Percentiles rank a stretch among this genome's conserved stretches.
phyloP scores from a whole-genome alignment of 1,139 yeast genomes.

The Suhomyces choctaworum region DNA sequence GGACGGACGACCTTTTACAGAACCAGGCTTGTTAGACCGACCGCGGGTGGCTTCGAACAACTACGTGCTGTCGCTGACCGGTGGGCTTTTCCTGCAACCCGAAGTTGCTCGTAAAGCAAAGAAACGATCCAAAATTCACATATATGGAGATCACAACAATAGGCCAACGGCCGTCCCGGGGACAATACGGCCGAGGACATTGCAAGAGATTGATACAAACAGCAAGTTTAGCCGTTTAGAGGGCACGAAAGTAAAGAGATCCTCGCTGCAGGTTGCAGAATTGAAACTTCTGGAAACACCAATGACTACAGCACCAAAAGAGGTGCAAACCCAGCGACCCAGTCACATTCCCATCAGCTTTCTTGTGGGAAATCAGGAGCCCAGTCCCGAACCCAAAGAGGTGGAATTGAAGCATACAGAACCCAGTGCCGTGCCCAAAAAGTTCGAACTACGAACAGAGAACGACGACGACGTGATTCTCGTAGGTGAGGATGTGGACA shows the following conservation, averaged over 20 bases:
- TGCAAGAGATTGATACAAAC: slow-evolving; percentile 1
- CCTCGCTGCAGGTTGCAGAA: too few species aligned
- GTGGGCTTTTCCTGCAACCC: slow-evolving; percentile 2
- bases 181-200: slow-evolving; percentile 2
- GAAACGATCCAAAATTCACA: slow-evolving; percentile 12
- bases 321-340: not conserved
- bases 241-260: not conserved
- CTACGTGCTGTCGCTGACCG: slow-evolving; percentile 2
- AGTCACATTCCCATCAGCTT: slow-evolving; percentile 6
- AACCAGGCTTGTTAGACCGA: slow-evolving; percentile 4
- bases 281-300: not conserved
- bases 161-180: not conserved
- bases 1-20: slow-evolving; percentile 4
- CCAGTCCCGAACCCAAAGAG: slow-evolving; percentile 1
- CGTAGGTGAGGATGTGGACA: not conserved
- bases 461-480: slow-evolving; percentile 12
- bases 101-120: slow-evolving; percentile 7
- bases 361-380: slow-evolving; percentile 2
- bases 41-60: slow-evolving; percentile 1
- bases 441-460: not conserved
- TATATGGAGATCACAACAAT: slow-evolving; percentile 7
- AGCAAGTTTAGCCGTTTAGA: not conserved
- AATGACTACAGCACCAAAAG: not conserved
- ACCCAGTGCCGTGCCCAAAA: not conserved
- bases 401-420: not conserved